phyloP scores from a whole-genome alignment of 2,329 filamentous ascomycete species.

The Metarhizium guizhouense region DNA sequence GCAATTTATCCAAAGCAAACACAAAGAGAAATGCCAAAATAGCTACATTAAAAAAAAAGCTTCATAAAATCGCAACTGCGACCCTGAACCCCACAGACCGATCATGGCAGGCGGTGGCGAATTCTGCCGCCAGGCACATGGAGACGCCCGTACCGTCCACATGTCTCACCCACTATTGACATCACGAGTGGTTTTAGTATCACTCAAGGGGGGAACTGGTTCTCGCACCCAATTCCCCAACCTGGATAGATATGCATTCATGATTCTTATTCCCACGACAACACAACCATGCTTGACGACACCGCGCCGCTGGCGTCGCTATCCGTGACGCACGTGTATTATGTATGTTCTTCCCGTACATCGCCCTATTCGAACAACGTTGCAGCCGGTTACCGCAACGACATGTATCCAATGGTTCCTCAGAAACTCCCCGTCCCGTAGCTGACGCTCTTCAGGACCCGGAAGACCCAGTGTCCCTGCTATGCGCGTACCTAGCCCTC shows the following conservation, averaged over 20 bases:
- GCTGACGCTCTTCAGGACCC: conserved; percentile 57
- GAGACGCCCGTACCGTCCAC: too few species aligned
- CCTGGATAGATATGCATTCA: not conserved
- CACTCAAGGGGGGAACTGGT: too few species aligned
- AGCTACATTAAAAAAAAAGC: not conserved
- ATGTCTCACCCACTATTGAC: not conserved
- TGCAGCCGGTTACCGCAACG: too few species aligned
- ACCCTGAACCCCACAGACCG: not conserved
- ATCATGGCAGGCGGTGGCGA: conserved; percentile 4
- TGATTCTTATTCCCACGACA: not conserved
- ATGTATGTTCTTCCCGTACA: conserved; percentile 51
- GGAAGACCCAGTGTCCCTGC: conserved; percentile 70
- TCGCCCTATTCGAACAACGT: not conserved
- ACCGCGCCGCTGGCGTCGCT: conserved; percentile 71
- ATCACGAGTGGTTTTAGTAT: not conserved
- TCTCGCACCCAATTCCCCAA: too few species aligned
- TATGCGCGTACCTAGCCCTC: conserved; percentile 90
- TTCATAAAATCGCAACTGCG: not conserved
- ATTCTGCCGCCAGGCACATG: not conserved
- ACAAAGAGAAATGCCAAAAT: not conserved
- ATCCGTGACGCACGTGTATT: conserved; percentile 92
- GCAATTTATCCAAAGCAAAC: too few species aligned
- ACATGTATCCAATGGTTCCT: too few species aligned
- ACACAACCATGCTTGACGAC: conserved; percentile 17
- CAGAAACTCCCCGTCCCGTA: not conserved